phyloP scores from a whole-genome alignment of 139 green algal genomes.

The Zygnema cylindricum region DNA sequence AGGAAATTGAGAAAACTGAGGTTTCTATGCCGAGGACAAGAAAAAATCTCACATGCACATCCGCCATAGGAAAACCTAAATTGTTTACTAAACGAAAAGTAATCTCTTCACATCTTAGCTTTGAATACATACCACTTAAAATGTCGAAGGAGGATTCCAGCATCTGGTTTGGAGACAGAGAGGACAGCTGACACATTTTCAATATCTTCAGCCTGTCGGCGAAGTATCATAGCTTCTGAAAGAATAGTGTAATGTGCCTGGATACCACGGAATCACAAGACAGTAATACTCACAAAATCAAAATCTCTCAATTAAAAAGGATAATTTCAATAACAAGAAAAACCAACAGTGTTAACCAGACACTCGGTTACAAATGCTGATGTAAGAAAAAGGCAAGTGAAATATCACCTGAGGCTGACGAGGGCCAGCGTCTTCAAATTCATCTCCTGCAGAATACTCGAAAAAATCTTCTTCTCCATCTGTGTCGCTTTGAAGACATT shows the following conservation, averaged over 20 bases:
- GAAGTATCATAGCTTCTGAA: constrained; percentile 49
- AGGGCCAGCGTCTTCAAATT: not conserved
- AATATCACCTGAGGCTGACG: not conserved
- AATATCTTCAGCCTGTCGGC: constrained; percentile 49
- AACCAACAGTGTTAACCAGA: too few relatives aligned
- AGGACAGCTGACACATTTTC: constrained; percentile 44
- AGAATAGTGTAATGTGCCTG: constrained; percentile 53
- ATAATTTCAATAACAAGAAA: too few relatives aligned
- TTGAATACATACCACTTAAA: constrained; percentile 58
- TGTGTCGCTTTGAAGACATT: not conserved
- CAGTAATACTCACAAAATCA: not conserved
- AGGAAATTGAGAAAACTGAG: too few relatives aligned
- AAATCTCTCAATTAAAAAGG: constrained; percentile 8
- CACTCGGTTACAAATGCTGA: too few relatives aligned
- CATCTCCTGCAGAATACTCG: constrained; percentile 15
- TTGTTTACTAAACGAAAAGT: too few relatives aligned
- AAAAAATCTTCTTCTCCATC: not conserved
- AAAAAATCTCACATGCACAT: too few relatives aligned
- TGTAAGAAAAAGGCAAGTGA: too few relatives aligned
- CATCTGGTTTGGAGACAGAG: constrained; percentile 30
- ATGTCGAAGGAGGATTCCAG: constrained; percentile 53
- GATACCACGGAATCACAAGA: not conserved
- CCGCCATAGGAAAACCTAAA: too few relatives aligned
- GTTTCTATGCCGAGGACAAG: too few relatives aligned
- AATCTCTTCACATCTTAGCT: too few relatives aligned